Evolutionary conservation across 2,329 filamentous ascomycete species (phyloP).

Genomic region (Madurella mycetomatis): DNA sequence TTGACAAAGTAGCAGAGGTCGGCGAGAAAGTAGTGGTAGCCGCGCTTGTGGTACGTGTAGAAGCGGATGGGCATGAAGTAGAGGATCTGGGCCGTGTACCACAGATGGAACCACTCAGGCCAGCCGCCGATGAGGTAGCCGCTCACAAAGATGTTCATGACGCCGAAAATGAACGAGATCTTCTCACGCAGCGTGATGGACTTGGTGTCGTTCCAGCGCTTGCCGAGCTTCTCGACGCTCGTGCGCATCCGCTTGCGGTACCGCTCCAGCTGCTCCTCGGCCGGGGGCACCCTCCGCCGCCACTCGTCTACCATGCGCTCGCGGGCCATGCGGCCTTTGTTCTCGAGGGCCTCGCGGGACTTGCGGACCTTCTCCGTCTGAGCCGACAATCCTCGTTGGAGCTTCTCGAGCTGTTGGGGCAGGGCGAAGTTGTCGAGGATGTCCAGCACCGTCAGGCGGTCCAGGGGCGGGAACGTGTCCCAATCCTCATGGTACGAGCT

Average conservation of each 20-base stretch:
- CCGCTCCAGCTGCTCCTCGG: constrained; percentile 88
- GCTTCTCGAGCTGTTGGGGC: constrained; percentile 82
- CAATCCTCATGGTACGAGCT: constrained; percentile 86
- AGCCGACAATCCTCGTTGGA: constrained; percentile 75
- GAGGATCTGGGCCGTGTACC: constrained; percentile 82
- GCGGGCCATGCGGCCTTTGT: constrained; percentile 71
- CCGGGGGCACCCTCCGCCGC: constrained; percentile 77
- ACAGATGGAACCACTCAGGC: constrained; percentile 82
- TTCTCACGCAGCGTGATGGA: constrained; percentile 89
- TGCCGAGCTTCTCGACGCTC: constrained; percentile 81
- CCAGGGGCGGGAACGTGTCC: constrained; percentile 80
- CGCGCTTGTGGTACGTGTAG: constrained; percentile 84
- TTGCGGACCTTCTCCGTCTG: constrained; percentile 82
- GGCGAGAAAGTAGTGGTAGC: constrained; percentile 94
- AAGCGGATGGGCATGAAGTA: constrained; percentile 98
- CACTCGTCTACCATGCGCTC: constrained; percentile 90
- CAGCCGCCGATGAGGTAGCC: constrained; percentile 86
- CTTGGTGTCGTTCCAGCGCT: constrained; percentile 84
- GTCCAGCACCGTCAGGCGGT: constrained; percentile 87
- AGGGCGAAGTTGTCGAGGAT: constrained; percentile 90
- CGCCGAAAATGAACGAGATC: constrained; percentile 90
- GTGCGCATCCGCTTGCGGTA: constrained; percentile 83
- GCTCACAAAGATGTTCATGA: constrained; percentile 95
- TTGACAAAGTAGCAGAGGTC: constrained; percentile 99
- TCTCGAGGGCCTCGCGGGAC: constrained; percentile 76